These are phyloP conservation scores for Flaveria ramosissima DNA, from an alignment of 129 eudicot genomes.

Conservation along the genomic window DNA sequence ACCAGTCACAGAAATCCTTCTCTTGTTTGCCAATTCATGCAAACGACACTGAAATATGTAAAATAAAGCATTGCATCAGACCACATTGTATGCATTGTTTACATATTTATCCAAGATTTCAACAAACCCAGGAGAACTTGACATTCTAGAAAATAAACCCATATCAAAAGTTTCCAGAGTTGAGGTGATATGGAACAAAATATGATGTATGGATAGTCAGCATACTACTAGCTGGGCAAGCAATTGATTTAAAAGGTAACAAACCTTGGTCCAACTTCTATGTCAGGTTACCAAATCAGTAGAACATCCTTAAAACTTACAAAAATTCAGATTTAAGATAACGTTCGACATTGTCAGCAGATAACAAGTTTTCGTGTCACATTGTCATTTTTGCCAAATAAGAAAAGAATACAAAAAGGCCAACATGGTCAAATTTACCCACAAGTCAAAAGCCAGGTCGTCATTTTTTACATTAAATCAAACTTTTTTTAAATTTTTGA, in stretches of 20 bases:
- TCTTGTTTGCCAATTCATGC: conserved; percentile 94
- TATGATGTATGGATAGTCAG: not conserved
- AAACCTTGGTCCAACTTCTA: not conserved
- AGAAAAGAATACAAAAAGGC: not conserved
- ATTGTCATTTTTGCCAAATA: not conserved
- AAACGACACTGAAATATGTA: conserved; percentile 59
- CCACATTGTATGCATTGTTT: not conserved
- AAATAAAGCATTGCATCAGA: conserved; percentile 2
- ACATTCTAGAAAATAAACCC: not conserved
- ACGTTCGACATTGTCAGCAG: not conserved
- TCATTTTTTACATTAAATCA: not conserved
- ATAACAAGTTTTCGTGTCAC: not conserved
- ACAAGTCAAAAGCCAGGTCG: not conserved
- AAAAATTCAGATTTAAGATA: not conserved
- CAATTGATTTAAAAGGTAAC: not conserved
- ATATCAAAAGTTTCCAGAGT: not conserved
- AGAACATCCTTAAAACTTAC: not conserved
- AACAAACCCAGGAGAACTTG: not conserved
- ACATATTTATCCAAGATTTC: not conserved
- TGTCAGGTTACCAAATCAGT: not conserved
- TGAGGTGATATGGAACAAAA: not conserved
- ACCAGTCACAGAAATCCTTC: conserved; percentile 93
- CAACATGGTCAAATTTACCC: not conserved
- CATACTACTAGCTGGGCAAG: not conserved
- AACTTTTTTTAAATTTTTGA: not conserved